Evolutionary conservation across 1,284 basidiomycete species (phyloP).

Genomic region (Trichosporon coremiiforme): DNA sequence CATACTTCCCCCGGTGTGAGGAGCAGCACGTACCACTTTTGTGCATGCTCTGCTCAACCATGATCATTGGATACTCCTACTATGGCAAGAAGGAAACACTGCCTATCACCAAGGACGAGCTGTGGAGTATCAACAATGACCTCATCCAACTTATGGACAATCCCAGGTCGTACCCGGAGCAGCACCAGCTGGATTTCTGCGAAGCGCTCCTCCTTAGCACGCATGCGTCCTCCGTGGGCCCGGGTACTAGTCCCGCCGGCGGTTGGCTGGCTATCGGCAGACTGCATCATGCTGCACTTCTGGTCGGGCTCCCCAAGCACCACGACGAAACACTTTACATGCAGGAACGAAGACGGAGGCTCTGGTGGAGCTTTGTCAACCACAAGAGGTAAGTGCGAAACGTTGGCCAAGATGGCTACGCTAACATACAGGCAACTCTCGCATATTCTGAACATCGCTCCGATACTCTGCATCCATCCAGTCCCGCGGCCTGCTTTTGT

Average conservation of each 20-base stretch:
- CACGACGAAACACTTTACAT: conserved; percentile 1
- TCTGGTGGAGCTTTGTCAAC: conserved; percentile 1
- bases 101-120: neutral
- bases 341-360: neutral
- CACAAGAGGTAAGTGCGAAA: conserved; percentile 1
- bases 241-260: neutral
- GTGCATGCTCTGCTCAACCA: neutral
- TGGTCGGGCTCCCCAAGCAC: conserved; percentile 3
- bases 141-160: conserved; percentile 9
- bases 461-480: neutral
- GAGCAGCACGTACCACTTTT: neutral
- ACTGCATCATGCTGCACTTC: conserved; percentile 12
- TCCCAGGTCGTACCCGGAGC: neutral
- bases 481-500: neutral
- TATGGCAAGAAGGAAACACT: neutral
- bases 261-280: neutral
- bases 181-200: conserved; percentile 5
- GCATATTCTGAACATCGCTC: neutral
- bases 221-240: neutral
- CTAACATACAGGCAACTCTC: neutral
- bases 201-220: neutral
- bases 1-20: neutral
- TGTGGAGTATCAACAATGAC: conserved; percentile 5
- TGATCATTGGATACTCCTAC: neutral
- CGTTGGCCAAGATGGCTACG: neutral